These are phyloP conservation scores for Biscutella auriculata DNA, from an alignment of 441 rosid genomes.

Conservation along the genomic window DNA sequence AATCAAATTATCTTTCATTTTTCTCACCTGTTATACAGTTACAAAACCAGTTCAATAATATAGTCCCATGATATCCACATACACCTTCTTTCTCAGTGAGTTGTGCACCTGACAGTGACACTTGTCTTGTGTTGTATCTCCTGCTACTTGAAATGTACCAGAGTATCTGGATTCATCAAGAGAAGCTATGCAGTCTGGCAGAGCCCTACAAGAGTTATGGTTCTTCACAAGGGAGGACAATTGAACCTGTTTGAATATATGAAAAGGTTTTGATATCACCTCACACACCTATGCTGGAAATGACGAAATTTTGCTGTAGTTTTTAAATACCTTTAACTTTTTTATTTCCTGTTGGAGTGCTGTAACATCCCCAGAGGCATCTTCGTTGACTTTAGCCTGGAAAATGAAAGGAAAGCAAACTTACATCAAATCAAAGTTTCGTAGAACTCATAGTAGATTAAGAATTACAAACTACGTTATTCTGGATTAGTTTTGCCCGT, in stretches of 20 bases:
- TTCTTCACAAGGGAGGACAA: slow-evolving; percentile 49
- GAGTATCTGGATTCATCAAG: slow-evolving; percentile 32
- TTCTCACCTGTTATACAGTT: slow-evolving; percentile 29
- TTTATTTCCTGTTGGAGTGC: slow-evolving; percentile 79
- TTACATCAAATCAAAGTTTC: slow-evolving; percentile 4
- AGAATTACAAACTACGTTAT: slow-evolving; percentile 41
- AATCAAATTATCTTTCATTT: slow-evolving; percentile 32
- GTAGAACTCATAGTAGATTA: not conserved
- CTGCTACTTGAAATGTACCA: slow-evolving; percentile 18
- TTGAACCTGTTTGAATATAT: slow-evolving; percentile 44
- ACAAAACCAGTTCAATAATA: slow-evolving; percentile 7
- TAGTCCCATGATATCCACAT: slow-evolving; percentile 5
- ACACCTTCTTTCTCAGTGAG: slow-evolving; percentile 36
- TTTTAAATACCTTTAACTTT: slow-evolving; percentile 49
- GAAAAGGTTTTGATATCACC: slow-evolving; percentile 15
- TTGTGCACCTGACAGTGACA: slow-evolving; percentile 21
- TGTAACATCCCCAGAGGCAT: slow-evolving; percentile 79
- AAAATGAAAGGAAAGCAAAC: slow-evolving; percentile 18
- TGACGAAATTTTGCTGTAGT: slow-evolving; percentile 3
- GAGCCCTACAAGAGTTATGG: slow-evolving; percentile 33
- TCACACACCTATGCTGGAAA: slow-evolving; percentile 5
- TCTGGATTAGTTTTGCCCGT: slow-evolving; percentile 94
- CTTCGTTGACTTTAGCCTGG: slow-evolving; percentile 92
- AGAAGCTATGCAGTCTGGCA: slow-evolving; percentile 24
- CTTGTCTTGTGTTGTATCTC: slow-evolving; percentile 25